Evolutionary conservation across 257 asterid species (phyloP), one percentile per base, ranked within the genome.

Genomic region (Gynochthodes officinalis): DNA sequence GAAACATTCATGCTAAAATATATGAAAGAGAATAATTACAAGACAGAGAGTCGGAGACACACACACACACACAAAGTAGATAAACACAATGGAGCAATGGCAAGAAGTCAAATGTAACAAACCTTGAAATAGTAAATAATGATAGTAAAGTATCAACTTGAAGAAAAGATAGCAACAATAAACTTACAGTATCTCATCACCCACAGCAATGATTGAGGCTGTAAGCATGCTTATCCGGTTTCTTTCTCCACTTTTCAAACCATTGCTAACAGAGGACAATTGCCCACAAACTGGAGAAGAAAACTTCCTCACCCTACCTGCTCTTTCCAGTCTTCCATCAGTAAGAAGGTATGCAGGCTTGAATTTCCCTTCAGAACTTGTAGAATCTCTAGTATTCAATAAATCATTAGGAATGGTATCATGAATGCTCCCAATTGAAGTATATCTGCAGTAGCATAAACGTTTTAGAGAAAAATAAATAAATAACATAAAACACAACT

Each of bases 391-490:
- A 64, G 39, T 58, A 82, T 84, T 80, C 81, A 94, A 78, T 65
- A 84, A 78, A 54, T 86, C 89, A 72, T 94, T 94, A 48, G 97
- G 99, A 78, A 91, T 89, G 15, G 99, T 91, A 71, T 94, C 96
- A 48, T 94, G 96, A 82, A 94, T 88, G 85, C 99, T 94, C 73
- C 99, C 97, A 50, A 94, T 87, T 71, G 99, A 94, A 64, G 99
- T 94, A 73, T 94, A 94, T 64, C 98, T 94, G 90, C 84, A 81
- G 61, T 52, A 23, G 33, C 63, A 79, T 65, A 39, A 74, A 54
- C 4, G 63, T 44, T 40, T 52, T 71, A 39, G n/a, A 39, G 64
- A 16, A 73, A 55, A 28, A 66, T 15, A 15, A 55, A 62, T 37
- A n/a, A 15, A 12, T 18, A 12, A 37, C 48, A 43, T 21, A 30